Evolutionary conservation across 345 rosid genomes (phyloP).

Genomic region (Cardamine chenopodiifolia): DNA sequence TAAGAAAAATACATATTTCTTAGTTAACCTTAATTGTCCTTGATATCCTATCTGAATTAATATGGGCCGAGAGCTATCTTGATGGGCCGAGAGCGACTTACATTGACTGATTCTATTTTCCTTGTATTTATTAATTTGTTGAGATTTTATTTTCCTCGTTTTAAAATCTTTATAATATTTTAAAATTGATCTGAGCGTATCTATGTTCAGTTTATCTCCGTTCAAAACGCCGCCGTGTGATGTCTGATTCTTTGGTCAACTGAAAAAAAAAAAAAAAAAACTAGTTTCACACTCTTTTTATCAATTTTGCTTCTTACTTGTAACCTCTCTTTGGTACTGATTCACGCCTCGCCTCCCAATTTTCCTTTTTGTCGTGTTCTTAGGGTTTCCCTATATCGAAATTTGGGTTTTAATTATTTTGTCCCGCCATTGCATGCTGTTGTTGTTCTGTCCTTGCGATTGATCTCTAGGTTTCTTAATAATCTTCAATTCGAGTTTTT

Average conservation of each 20-base stretch:
- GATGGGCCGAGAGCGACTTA: neutral
- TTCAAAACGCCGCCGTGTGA: slow-evolving; percentile 33
- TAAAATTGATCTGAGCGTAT: neutral
- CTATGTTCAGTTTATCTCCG: neutral
- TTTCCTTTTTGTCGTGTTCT: neutral
- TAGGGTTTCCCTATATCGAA: slow-evolving; percentile 8
- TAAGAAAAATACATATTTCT: neutral
- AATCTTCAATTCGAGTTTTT: neutral
- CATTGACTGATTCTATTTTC: neutral
- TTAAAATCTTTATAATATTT: neutral
- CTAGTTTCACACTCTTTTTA: slow-evolving; percentile 25
- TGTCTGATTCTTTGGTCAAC: slow-evolving; percentile 20
- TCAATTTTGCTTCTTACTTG: slow-evolving; percentile 17
- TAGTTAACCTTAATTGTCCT: neutral
- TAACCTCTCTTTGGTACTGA: neutral
- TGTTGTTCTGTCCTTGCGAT: neutral
- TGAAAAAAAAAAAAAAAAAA: neutral
- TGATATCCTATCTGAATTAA: too few relatives aligned
- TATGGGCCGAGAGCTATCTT: neutral
- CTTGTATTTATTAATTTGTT: neutral
- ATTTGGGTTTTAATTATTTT: slow-evolving; percentile 6
- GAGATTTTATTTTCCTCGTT: neutral
- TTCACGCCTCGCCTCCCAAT: neutral
- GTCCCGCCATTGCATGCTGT: slow-evolving; percentile 33
- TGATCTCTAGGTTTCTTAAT: slow-evolving; percentile 1